Evolutionary conservation across 176 grass and related monocot species (phyloP).

Genomic region (Carex parvula): DNA sequence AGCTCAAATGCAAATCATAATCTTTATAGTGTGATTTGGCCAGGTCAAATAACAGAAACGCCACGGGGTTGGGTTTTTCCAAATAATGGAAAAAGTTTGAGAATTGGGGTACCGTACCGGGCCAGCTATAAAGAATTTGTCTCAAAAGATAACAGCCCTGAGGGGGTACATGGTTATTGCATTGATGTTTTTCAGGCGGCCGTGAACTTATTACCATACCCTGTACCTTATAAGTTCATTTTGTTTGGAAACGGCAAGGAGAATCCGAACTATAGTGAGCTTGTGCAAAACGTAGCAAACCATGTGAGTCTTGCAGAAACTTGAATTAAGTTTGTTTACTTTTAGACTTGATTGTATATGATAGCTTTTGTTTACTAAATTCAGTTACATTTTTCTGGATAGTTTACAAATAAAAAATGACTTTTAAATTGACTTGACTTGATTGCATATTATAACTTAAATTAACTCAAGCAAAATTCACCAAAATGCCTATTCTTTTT

Average conservation of each 20-base stretch:
- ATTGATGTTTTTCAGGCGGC: conserved; percentile 91
- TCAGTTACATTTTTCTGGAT: background rate
- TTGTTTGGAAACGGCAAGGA: conserved; percentile 63
- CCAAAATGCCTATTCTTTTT: background rate
- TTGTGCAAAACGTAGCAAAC: conserved; percentile 55
- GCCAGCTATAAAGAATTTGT: conserved; percentile 64
- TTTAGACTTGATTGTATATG: background rate
- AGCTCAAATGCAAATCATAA: conserved; percentile 31
- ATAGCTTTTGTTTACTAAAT: background rate
- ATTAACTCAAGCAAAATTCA: background rate
- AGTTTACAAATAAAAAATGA: background rate
- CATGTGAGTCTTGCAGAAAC: conserved; percentile 45
- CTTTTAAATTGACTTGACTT: background rate
- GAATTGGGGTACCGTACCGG: conserved; percentile 76
- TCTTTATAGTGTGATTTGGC: conserved; percentile 72
- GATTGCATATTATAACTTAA: no score
- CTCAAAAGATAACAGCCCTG: conserved; percentile 37
- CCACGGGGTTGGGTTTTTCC: conserved; percentile 90
- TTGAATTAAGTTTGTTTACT: conserved; percentile 13
- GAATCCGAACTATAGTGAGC: conserved; percentile 65
- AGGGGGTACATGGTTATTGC: conserved; percentile 76
- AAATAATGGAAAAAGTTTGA: conserved; percentile 61
- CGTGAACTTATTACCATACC: conserved; percentile 55
- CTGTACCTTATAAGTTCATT: conserved; percentile 50
- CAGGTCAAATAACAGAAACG: conserved; percentile 48